Evolutionary conservation across 2,329 filamentous ascomycete species (phyloP).

Genomic region (Botrytis galanthina): DNA sequence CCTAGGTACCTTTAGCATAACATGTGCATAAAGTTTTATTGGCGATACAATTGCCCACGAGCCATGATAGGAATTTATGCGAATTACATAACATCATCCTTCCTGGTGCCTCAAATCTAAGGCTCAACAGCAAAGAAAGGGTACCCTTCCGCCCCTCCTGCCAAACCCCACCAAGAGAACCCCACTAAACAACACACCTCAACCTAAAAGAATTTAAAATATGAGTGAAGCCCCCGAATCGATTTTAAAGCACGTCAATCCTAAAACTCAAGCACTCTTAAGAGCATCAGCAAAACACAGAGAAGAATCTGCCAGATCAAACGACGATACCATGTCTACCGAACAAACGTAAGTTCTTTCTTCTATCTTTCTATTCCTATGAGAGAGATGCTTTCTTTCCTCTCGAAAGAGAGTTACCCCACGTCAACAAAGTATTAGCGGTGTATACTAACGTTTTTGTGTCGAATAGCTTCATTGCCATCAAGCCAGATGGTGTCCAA

Average conservation of each 20-base stretch:
- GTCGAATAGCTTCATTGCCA: conserved; percentile 87
- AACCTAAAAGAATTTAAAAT: conserved; percentile 25
- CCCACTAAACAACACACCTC: conserved; percentile 25
- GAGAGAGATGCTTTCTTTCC: background rate
- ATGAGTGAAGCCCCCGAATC: conserved; percentile 36
- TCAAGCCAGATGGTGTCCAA: conserved; percentile 99
- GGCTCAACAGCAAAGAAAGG: background rate
- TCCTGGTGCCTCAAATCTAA: background rate
- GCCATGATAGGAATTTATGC: background rate
- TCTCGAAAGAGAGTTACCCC: conserved; percentile 4
- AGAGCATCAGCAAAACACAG: conserved; percentile 39
- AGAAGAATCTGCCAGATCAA: conserved; percentile 37
- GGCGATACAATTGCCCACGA: background rate
- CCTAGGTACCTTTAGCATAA: background rate
- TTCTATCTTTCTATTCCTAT: background rate
- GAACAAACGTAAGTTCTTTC: conserved; percentile 72
- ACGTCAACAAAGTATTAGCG: conserved; percentile 23
- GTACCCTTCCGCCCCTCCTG: conserved; percentile 11
- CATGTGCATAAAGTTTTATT: conserved; percentile 5
- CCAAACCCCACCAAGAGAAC: conserved; percentile 19
- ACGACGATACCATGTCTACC: conserved; percentile 56
- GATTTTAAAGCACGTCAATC: conserved; percentile 47
- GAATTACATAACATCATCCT: background rate
- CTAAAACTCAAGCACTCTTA: conserved; percentile 47
- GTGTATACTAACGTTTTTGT: conserved; percentile 33